Percentiles rank a stretch among this genome's conserved stretches.
Evolutionary conservation across 2,329 filamentous ascomycete genomes (phyloP).

Genomic region (Aspergillus fischeri): DNA sequence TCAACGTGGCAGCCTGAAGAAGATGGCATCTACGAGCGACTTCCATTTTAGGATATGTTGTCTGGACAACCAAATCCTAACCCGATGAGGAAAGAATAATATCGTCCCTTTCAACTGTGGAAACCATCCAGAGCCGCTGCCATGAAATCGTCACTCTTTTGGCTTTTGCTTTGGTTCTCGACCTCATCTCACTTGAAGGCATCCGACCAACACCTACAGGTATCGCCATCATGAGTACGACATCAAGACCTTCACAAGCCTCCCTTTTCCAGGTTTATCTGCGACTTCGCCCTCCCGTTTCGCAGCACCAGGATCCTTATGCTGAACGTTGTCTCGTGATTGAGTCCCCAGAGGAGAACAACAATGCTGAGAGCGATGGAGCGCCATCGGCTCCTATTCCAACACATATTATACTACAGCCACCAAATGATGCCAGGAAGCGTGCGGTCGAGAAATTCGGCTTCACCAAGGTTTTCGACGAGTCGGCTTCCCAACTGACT

Average conservation of each 20-base stretch:
- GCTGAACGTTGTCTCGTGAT: slow-evolving; percentile 72
- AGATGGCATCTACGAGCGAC: slow-evolving; percentile 2
- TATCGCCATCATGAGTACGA: slow-evolving; percentile 33
- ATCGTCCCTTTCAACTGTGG: slow-evolving; percentile 5
- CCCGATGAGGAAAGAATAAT: slow-evolving; percentile 7
- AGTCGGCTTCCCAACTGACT: slow-evolving; percentile 77
- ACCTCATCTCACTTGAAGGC: neutral
- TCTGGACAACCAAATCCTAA: slow-evolving; percentile 13
- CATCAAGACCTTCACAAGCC: slow-evolving; percentile 47
- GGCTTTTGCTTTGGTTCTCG: neutral
- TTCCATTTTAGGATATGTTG: slow-evolving; percentile 8
- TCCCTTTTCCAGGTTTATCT: slow-evolving; percentile 88
- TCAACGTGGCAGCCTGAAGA: slow-evolving; percentile 3
- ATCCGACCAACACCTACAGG: neutral
- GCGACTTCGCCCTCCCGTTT: slow-evolving; percentile 67
- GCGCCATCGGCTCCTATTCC: slow-evolving; percentile 35
- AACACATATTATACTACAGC: slow-evolving; percentile 72
- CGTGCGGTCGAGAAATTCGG: slow-evolving; percentile 89
- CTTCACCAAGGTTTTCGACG: slow-evolving; percentile 90
- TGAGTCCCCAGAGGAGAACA: slow-evolving; percentile 50
- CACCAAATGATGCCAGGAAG: slow-evolving; percentile 76
- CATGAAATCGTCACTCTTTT: neutral
- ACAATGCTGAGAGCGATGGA: slow-evolving; percentile 36
- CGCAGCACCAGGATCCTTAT: slow-evolving; percentile 34
- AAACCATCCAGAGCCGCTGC: neutral